Conservation (phyloP, 1,284 basidiomycete genomes). For the Apiotrichum montevideense region DNA sequence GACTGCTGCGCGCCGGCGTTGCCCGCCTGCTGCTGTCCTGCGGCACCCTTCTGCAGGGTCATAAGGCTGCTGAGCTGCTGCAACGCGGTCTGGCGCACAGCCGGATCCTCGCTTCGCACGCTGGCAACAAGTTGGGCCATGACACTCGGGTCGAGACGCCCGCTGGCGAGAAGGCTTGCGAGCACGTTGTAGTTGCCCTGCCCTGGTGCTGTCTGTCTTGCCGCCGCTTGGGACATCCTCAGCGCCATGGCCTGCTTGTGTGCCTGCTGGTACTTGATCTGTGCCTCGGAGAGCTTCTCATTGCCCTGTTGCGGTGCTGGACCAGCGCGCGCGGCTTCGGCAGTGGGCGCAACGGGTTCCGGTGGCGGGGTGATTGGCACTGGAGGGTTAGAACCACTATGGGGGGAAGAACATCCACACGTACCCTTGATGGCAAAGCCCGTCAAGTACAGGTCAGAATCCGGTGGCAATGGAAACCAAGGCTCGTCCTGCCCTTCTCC, state of each 20-base stretch:
- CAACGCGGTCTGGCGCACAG: constrained; percentile 7
- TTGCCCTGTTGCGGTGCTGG: background rate
- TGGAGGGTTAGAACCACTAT: background rate
- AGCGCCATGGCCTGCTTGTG: constrained; percentile 19
- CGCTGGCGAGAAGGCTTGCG: constrained; percentile 8
- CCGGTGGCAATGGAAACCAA: constrained; percentile 11
- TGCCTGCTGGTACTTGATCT: constrained; percentile 19
- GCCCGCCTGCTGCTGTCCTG: background rate
- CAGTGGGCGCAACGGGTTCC: background rate
- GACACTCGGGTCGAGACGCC: constrained; percentile 14
- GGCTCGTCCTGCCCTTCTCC: constrained; percentile 10
- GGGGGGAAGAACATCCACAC: background rate
- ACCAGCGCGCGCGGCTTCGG: background rate
- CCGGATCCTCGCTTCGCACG: constrained; percentile 10
- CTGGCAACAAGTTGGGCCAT: constrained; percentile 15
- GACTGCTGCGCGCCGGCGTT: constrained; percentile 1
- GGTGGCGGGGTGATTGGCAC: background rate
- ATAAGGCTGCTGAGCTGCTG: constrained; percentile 14
- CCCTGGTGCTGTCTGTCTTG: constrained; percentile 3
- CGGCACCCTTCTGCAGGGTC: constrained; percentile 2
- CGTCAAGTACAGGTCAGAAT: constrained; percentile 12
- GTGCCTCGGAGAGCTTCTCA: constrained; percentile 11
- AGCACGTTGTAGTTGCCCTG: constrained; percentile 6
- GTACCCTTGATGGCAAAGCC: constrained; percentile 12
- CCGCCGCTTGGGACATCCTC: constrained; percentile 17